Percentiles rank a stretch among this genome's conserved stretches.
Conservation (phyloP, 352 stramenopile species). For the Chrysophaeum taylorii region DNA sequence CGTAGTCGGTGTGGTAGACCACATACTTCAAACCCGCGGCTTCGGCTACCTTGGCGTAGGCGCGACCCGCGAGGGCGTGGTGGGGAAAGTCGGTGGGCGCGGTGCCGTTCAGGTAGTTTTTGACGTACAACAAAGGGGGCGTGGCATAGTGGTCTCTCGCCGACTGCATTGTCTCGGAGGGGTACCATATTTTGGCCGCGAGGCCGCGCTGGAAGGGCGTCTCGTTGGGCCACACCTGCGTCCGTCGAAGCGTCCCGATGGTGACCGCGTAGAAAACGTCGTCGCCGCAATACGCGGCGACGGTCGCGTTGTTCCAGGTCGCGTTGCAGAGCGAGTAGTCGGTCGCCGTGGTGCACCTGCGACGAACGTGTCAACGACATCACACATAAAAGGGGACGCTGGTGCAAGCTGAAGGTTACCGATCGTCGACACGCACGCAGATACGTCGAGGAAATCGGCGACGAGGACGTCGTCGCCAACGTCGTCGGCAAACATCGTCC, state of each 20-base stretch:
- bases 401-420: no score
- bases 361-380: no score
- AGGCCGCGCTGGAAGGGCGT: background rate
- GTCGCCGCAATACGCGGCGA: background rate
- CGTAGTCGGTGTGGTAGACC: background rate
- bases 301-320: background rate
- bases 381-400: no score
- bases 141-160: background rate
- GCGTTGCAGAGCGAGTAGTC: background rate
- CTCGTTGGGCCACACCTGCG: background rate
- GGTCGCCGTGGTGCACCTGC: no score
- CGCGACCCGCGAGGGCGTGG: background rate
- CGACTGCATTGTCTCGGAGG: background rate
- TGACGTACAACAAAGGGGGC: background rate
- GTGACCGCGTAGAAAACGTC: background rate
- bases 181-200: background rate
- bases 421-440: background rate
- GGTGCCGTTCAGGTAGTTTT: background rate
- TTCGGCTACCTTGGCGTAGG: background rate
- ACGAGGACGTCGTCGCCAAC: background rate
- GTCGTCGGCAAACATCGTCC: background rate
- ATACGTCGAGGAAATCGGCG: background rate
- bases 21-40: background rate
- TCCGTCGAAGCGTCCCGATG: background rate
- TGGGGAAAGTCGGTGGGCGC: background rate